Base-by-base conservation (phyloP, 768 basidiomycete genomes). In the Lactarius sp. region DNA sequence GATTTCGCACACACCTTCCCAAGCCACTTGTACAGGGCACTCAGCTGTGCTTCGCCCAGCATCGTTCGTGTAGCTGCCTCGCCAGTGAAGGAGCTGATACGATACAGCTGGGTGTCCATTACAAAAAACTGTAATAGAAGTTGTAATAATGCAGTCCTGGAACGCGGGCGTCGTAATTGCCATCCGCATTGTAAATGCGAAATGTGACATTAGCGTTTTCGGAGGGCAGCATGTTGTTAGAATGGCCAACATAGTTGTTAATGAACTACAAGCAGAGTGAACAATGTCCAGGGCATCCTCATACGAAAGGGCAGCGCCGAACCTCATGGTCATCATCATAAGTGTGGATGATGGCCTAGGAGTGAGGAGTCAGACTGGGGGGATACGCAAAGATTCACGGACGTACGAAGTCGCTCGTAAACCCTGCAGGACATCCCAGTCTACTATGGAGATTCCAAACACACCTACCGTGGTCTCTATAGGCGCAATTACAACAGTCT, bases 281-380 rank as follows among this genome's bases (percentile, higher is more conserved):
- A 47, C n/a, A 39, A 53, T 20, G 18, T 59, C 20, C 5, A 41
- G 31, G 33, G 47, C 0, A 14, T 22, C 14, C 6, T 12, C 3
- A 52, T 22, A 34, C 1, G 6, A 27, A 51, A 39, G 14, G 51
- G 34, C 22, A 54, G 37, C 18, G 37, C 20, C 57, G 39, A 41
- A 82, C 84, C 75, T 88, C 87, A 68, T 90, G 87, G 70, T 90
- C 88, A 70, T 90, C 88, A 69, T 85, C 22, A 27, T 27, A 88
- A 27, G 85, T 81, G 69, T 85, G 81, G 63, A 88, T 77, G 33
- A 87, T 80, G 9, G 87, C 87, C 88, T 67, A 49, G 16, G 46
- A 20, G 34, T 16, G 20, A 36, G 44, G 55, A 33, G 56, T 53
- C 31, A 41, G 52, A 16, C 16, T 36, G 65, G 50, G 49, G 27